These are phyloP conservation scores for Cordyceps farinosa DNA, from an alignment of 2,329 filamentous ascomycete species.

Conservation along the genomic window DNA sequence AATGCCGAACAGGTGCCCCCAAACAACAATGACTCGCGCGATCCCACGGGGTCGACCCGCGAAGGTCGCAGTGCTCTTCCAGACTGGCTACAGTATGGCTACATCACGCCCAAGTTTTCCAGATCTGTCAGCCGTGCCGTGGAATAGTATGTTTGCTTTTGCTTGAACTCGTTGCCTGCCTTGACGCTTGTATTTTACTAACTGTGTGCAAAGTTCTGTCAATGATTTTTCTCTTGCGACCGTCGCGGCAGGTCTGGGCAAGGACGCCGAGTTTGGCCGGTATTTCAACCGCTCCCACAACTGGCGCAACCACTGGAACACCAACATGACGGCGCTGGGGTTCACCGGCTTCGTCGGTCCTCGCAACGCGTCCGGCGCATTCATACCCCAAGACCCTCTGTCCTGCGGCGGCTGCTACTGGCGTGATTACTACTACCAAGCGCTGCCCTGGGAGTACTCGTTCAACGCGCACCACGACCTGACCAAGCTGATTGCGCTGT, in stretches of 20 bases:
- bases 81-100: constrained; percentile 63
- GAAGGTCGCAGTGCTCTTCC: constrained; percentile 66
- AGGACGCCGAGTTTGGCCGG: constrained; percentile 47
- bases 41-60: constrained; percentile 58
- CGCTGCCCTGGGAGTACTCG: constrained; percentile 61
- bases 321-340: constrained; percentile 51
- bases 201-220: constrained; percentile 36
- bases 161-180: constrained; percentile 12
- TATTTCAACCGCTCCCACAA: constrained; percentile 63
- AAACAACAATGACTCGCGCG: constrained; percentile 56
- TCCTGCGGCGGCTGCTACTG: constrained; percentile 64
- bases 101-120: constrained; percentile 59
- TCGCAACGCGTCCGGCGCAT: constrained; percentile 45
- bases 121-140: constrained; percentile 62
- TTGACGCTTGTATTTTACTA: not conserved
- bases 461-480: constrained; percentile 69
- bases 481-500: constrained; percentile 47
- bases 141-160: constrained; percentile 48
- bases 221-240: constrained; percentile 68
- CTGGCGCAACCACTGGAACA: constrained; percentile 72
- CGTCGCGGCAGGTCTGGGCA: constrained; percentile 57
- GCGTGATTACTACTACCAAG: constrained; percentile 57
- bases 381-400: constrained; percentile 54
- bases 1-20: constrained; percentile 62
- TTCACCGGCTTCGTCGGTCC: constrained; percentile 67